Base-by-base conservation (phyloP, 2,329 filamentous ascomycete species). In the Xylariales sp. region DNA sequence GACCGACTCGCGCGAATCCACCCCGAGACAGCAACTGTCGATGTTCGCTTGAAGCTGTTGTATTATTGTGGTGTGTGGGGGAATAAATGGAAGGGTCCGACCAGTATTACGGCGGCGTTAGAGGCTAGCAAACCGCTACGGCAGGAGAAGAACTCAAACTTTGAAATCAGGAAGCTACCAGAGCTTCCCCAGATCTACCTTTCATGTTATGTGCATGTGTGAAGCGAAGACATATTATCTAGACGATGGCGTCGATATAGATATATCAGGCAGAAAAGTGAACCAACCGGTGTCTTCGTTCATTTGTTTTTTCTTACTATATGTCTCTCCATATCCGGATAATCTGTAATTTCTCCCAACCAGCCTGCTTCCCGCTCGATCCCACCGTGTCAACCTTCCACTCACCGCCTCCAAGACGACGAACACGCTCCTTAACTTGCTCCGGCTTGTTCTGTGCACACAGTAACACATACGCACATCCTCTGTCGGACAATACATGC, bases 321-420 rank as follows among this genome's bases (percentile, higher is more conserved):
- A 56, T 64, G 34, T 83, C 83, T 75, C 89, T 87, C 92, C 93
- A 97, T 77, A 97, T 92, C 77, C 94, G 88, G 73, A 98, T 83
- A 74, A 99, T 91, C 76, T 94, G 91, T 79, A 99, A 83, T 82
- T 92, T 97, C 83, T 99, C 96, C 94, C 95, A 97, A 0, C 96
- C 96, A 36, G 92, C 95, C 79, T 91, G 89, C 83, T 91, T 93
- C 56, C 95, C 95, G 79, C 93, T 97, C 62, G 85, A 87, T 6
- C 92, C 91, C 4, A 97, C 94, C 18, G 88, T 93, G 78, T 94
- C 89, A 9, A 88, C 93, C 69, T 80, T 84, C 96, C 95, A 98
- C 0, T 36, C 89, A 3, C 71, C 76, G 50, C 81, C 80, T 0
- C 82, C 82, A 14, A 91, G 88, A 3, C 71, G 75, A 48, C 82